Conservation (phyloP, 495 filamentous ascomycete species). For the Aspergillus asperescens region DNA sequence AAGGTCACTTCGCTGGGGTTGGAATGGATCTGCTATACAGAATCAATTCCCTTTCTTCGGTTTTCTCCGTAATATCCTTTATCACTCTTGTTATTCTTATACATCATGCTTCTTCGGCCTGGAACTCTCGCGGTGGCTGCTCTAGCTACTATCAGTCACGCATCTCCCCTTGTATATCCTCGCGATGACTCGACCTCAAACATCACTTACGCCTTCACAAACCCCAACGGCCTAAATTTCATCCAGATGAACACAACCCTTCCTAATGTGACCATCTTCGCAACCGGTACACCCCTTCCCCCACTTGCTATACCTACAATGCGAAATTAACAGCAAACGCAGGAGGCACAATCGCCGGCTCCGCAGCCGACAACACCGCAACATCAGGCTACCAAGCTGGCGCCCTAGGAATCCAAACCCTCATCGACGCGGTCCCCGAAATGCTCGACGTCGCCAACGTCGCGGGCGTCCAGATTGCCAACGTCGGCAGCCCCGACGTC, state of each 20-base stretch:
- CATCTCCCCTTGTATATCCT: conserved; percentile 25
- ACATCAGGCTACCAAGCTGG: conserved; percentile 45
- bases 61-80: background rate
- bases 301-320: background rate
- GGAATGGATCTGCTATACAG: background rate
- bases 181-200: conserved; percentile 13
- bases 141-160: conserved; percentile 22
- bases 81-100: background rate
- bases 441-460: conserved; percentile 45
- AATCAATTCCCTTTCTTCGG: background rate
- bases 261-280: conserved; percentile 48
- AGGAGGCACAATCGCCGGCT: conserved; percentile 47
- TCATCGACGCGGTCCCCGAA: conserved; percentile 40
- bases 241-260: conserved; percentile 41
- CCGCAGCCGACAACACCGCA: conserved; percentile 35
- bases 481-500: conserved; percentile 35
- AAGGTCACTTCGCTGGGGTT: background rate
- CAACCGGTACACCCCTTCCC: conserved; percentile 29
- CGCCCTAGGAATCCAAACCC: conserved; percentile 34
- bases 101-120: conserved; percentile 19
- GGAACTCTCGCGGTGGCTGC: conserved; percentile 20
- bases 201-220: conserved; percentile 27
- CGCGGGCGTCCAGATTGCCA: conserved; percentile 40
- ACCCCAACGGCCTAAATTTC: conserved; percentile 31
- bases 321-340: background rate